Evolutionary conservation across 2,329 filamentous ascomycete genomes (phyloP).

Genomic region (Gremmenia infestans): DNA sequence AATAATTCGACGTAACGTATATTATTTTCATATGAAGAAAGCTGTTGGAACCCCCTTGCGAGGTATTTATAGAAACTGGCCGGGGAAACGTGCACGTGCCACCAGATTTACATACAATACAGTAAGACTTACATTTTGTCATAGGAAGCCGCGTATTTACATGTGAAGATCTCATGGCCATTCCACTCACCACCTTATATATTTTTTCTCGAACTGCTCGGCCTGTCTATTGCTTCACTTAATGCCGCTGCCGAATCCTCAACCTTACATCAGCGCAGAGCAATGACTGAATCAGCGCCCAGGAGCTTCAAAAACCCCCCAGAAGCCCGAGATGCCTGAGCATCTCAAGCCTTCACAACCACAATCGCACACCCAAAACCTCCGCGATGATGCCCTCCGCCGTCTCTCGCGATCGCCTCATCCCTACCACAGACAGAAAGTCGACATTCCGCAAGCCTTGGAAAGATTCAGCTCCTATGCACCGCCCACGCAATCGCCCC

Average conservation of each 20-base stretch:
- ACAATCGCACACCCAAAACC: constrained; percentile 20
- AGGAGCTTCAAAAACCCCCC: constrained; percentile 11
- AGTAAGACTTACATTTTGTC: too few species aligned
- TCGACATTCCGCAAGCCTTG: constrained; percentile 49
- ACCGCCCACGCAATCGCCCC: constrained; percentile 21
- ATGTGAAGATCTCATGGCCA: constrained; percentile 14
- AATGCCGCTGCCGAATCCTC: neutral
- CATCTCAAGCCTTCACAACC: constrained; percentile 16
- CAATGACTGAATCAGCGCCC: constrained; percentile 18
- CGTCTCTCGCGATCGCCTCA: constrained; percentile 53
- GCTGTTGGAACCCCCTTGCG: too few species aligned
- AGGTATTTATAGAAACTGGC: too few species aligned
- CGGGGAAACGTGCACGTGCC: too few species aligned
- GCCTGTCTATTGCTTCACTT: neutral
- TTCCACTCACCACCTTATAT: neutral
- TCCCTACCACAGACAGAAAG: constrained; percentile 58
- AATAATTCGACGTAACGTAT: too few species aligned
- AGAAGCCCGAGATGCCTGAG: constrained; percentile 25
- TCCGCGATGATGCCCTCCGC: constrained; percentile 22
- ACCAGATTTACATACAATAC: too few species aligned
- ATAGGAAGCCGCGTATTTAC: constrained; percentile 7
- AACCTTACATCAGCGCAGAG: constrained; percentile 4
- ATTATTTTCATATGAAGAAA: too few species aligned
- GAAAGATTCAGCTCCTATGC: constrained; percentile 32
- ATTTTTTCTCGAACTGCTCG: neutral